Base-by-base conservation (phyloP, 2,329 filamentous ascomycete genomes). In the Juglanconis sp. region DNA sequence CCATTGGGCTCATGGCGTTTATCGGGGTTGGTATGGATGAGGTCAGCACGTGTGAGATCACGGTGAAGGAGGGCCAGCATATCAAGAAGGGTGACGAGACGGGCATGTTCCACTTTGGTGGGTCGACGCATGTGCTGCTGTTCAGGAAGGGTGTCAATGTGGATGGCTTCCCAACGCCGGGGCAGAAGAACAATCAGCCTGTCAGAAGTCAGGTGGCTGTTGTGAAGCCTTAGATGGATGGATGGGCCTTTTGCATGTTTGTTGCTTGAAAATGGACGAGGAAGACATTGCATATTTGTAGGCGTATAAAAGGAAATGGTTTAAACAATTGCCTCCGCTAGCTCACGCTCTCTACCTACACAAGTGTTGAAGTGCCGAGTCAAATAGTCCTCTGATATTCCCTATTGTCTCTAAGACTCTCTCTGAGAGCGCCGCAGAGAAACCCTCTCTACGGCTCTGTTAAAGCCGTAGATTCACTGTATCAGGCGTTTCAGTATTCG, bases 81-180 rank as follows among this genome's bases (percentile, higher is more conserved):
- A 69, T 92, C 15, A 77, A 77, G 56, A 92, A 91, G 77, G 90
- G 90, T 1, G 83, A 91, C 4, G 76, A 91, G 74, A 77, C 87
- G 44, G 89, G 89, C 47, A 91, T 91, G 88, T 92, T 92, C 73
- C 89, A 92, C 69, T 92, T 88, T 69, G 89, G 89, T n/a, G 89
- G 90, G 0, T 87, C 83, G 6, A 86, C 85, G 1, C 85, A 90
- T 69, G 90, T 87, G 66, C 68, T 92, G 65, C 68, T 92, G 3
- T 91, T 92, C 74, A 73, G 83, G 32, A 78, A 81, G 64, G 80
- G 76, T 0, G 82, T 87, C 36, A 74, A 78, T 57, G 62, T 85
- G 0, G 70, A 75, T 2, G 76, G 69, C 0, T 72, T 79, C 40
- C 77, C 76, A 0, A 64, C 70, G 56, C 62, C 74, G 0, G 72